These are phyloP conservation scores for Lagenaria siceraria DNA, from an alignment of 306 rosid genomes.

Conservation along the genomic window DNA sequence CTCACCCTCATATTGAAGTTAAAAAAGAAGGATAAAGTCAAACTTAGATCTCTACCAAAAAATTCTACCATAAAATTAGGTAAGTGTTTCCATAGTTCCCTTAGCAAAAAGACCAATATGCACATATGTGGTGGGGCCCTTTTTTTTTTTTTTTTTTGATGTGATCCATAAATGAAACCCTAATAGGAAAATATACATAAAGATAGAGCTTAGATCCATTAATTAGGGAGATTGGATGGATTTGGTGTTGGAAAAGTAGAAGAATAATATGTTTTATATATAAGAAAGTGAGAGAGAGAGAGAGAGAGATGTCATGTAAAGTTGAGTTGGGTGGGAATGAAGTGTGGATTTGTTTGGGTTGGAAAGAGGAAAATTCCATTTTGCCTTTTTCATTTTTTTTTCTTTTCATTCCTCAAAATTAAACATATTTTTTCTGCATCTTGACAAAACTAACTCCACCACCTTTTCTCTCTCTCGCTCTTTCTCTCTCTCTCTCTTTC, in stretches of 20 bases:
- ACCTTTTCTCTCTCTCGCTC: background rate
- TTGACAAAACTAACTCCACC: background rate
- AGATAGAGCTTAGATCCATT: background rate
- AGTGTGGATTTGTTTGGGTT: background rate
- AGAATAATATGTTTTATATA: background rate
- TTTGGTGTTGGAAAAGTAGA: background rate
- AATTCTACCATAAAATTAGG: background rate
- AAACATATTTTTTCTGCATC: background rate
- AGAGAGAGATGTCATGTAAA: background rate
- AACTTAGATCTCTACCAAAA: background rate
- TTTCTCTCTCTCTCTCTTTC: background rate
- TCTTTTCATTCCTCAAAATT: too few relatives aligned
- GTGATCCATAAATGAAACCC: background rate
- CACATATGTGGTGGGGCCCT: background rate
- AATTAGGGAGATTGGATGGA: conserved; percentile 3
- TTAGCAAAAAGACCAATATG: background rate
- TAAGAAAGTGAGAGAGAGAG: background rate
- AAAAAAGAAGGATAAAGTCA: too few relatives aligned
- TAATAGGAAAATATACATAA: background rate
- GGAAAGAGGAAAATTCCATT: background rate
- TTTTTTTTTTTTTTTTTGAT: background rate
- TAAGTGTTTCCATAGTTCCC: too few relatives aligned
- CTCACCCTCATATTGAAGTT: too few relatives aligned
- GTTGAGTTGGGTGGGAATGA: background rate
- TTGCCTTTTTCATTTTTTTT: background rate